Conservation (phyloP, 441 rosid genomes). For the Kokia cookei region DNA sequence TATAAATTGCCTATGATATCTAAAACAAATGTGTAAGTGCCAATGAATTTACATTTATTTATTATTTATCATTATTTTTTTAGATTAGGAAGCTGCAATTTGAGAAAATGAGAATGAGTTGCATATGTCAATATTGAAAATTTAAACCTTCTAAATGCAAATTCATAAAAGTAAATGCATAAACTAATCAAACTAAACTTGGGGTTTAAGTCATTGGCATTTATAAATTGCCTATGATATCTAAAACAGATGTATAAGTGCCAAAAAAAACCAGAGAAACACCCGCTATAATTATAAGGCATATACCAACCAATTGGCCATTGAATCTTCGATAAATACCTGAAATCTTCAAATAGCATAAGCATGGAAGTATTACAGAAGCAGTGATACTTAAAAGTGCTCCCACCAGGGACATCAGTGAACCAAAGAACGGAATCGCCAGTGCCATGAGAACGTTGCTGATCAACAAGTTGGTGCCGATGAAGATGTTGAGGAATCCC, state of each 20-base stretch:
- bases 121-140: no score
- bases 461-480: conserved; percentile 41
- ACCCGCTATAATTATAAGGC: conserved; percentile 33
- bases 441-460: conserved; percentile 68
- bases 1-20: conserved; percentile 36
- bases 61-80: no score
- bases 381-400: conserved; percentile 72
- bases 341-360: conserved; percentile 76
- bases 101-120: no score
- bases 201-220: no score
- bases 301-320: conserved; percentile 30
- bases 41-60: no score
- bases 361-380: conserved; percentile 62
- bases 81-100: no score
- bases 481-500: conserved; percentile 26
- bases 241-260: conserved; percentile 48
- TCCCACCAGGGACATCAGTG: conserved; percentile 83
- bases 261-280: conserved; percentile 39
- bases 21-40: conserved; percentile 51
- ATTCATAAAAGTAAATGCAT: no score
- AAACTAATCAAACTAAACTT: no score
- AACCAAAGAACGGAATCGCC: conserved; percentile 63
- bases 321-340: conserved; percentile 39
- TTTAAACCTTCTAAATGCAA: no score
- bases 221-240: conserved; percentile 36